These are phyloP conservation scores for Amylocystis lapponica DNA, from an alignment of 768 basidiomycete genomes.

Conservation along the genomic window DNA sequence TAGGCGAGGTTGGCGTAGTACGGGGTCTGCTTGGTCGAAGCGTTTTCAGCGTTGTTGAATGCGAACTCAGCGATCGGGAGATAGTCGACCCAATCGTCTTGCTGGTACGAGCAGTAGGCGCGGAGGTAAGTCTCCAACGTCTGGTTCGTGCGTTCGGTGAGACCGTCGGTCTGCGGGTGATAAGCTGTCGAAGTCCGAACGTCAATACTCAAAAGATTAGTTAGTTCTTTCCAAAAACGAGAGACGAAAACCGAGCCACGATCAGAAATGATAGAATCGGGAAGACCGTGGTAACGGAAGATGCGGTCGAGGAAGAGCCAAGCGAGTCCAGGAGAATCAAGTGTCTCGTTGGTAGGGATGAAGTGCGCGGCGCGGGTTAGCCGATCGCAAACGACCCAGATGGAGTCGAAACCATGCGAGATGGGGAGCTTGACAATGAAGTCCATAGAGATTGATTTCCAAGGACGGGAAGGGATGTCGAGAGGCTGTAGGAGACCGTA, in stretches of 20 bases:
- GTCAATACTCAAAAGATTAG: slow-evolving; percentile 8
- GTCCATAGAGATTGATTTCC: slow-evolving; percentile 19
- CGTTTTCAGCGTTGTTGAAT: slow-evolving; percentile 32
- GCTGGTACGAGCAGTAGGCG: slow-evolving; percentile 31
- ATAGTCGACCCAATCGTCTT: slow-evolving; percentile 38
- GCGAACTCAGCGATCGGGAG: slow-evolving; percentile 37
- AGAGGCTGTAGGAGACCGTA: slow-evolving; percentile 28
- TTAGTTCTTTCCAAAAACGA: slow-evolving; percentile 7
- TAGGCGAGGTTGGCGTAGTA: slow-evolving; percentile 7
- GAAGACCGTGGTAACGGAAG: slow-evolving; percentile 12
- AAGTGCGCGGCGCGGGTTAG: slow-evolving; percentile 3
- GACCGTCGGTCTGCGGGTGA: slow-evolving; percentile 39
- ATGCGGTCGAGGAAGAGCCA: slow-evolving; percentile 5
- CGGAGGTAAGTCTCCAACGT: slow-evolving; percentile 33
- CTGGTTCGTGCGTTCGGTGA: slow-evolving; percentile 33
- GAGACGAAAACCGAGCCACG: slow-evolving; percentile 11
- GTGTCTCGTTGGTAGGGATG: slow-evolving; percentile 3
- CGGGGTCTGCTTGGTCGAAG: slow-evolving; percentile 21
- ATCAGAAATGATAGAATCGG: slow-evolving; percentile 12
- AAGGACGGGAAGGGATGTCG: slow-evolving; percentile 15
- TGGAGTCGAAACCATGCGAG: slow-evolving; percentile 13
- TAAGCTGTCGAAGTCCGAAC: slow-evolving; percentile 31
- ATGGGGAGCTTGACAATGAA: slow-evolving; percentile 21
- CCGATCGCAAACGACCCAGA: slow-evolving; percentile 17
- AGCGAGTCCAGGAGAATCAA: slow-evolving; percentile 4